phyloP scores from a whole-genome alignment of 2,329 filamentous ascomycete species.

The Neonectria magnoliae region DNA sequence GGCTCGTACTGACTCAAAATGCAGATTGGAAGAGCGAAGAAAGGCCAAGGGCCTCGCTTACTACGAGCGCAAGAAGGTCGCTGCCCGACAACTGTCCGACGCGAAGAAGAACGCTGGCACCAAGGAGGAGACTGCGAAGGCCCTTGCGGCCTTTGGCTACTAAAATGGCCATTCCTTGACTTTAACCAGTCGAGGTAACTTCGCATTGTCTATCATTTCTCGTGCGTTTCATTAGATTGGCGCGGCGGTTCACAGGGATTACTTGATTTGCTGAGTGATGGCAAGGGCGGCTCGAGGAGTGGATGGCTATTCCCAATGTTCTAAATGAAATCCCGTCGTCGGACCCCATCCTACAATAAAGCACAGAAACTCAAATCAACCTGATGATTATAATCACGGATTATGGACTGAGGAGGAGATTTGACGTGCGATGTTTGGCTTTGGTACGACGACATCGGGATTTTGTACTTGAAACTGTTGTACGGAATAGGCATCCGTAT shows the following conservation, averaged over 20 bases:
- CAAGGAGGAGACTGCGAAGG: conserved; percentile 85
- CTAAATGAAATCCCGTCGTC: conserved; percentile 49
- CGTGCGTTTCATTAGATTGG: conserved; percentile 65
- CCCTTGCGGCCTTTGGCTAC: conserved; percentile 92
- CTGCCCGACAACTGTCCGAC: conserved; percentile 87
- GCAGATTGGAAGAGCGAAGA: conserved; percentile 97
- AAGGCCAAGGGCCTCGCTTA: conserved; percentile 99
- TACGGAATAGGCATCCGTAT: conserved; percentile 17
- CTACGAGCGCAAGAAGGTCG: conserved; percentile 99
- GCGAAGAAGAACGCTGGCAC: conserved; percentile 92
- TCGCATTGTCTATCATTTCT: conserved; percentile 58
- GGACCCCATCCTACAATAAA: conserved; percentile 48
- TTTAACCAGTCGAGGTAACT: conserved; percentile 45
- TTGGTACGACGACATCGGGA: conserved; percentile 3
- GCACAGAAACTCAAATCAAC: conserved; percentile 47
- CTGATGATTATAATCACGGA: conserved; percentile 35
- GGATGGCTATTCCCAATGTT: conserved; percentile 49
- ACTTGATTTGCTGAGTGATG: conserved; percentile 60
- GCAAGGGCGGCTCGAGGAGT: conserved; percentile 53
- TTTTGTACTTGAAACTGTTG: conserved; percentile 6
- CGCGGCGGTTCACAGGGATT: conserved; percentile 62
- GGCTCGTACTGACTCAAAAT: conserved; percentile 32
- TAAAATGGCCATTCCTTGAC: conserved; percentile 62
- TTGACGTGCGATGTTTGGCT: conserved; percentile 29
- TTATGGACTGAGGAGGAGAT: conserved; percentile 39